Conservation (phyloP, 192 early-diverging fungal genomes). For the Pilobolus umbonatus region DNA sequence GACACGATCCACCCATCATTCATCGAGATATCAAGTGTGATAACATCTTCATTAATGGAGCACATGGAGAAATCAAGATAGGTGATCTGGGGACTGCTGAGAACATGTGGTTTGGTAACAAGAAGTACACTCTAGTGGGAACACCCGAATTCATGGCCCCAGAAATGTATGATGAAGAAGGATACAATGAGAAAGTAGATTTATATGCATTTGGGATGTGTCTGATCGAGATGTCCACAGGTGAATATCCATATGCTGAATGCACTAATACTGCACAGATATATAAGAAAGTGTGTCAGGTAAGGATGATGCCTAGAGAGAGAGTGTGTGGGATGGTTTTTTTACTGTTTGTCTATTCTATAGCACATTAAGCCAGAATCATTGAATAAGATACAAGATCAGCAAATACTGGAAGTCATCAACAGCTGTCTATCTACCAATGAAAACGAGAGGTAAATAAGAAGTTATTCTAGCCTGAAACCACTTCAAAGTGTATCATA, state of each 20-base stretch:
- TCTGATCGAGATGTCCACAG: conserved; percentile 75
- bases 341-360: neutral
- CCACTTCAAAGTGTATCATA: neutral
- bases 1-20: conserved; percentile 73
- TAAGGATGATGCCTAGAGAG: no score
- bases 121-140: conserved; percentile 75
- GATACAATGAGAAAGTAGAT: conserved; percentile 78
- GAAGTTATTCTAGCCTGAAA: no score
- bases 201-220: conserved; percentile 84
- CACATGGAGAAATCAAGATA: conserved; percentile 78
- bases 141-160: no score
- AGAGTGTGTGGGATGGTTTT: neutral
- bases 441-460: conserved; percentile 57
- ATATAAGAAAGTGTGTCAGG: conserved; percentile 71
- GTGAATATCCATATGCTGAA: conserved; percentile 76
- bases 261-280: conserved; percentile 78
- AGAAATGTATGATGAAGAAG: conserved; percentile 79
- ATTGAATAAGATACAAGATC: conserved; percentile 51
- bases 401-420: conserved; percentile 61
- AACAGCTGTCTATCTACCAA: conserved; percentile 52
- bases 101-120: conserved; percentile 67
- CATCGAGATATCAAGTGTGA: no score
- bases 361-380: conserved; percentile 75
- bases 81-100: conserved; percentile 74
- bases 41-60: conserved; percentile 82